These are phyloP conservation scores for Chlamydomonas eustigma DNA, from an alignment of 139 green algal species.

Conservation along the genomic window DNA sequence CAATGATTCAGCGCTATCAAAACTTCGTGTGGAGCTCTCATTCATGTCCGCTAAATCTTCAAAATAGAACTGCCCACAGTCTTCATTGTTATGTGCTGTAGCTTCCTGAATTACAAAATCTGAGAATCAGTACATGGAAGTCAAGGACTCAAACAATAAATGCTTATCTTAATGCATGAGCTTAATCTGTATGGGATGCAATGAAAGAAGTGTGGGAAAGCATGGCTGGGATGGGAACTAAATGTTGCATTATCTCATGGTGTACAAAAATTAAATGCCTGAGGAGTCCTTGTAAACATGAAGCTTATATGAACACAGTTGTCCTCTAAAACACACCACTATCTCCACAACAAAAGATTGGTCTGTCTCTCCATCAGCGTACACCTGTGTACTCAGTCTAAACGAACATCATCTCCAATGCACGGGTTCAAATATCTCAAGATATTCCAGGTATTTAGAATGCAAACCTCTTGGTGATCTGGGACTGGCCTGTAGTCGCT, in stretches of 20 bases:
- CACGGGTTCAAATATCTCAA: background rate
- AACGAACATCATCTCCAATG: background rate
- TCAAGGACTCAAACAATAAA: background rate
- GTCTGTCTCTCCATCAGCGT: slow-evolving; percentile 40
- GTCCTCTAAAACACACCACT: slow-evolving; percentile 28
- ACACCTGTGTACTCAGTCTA: slow-evolving; percentile 29
- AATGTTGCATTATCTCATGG: too few species aligned
- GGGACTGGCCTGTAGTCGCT: slow-evolving; percentile 44
- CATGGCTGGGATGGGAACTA: too few species aligned
- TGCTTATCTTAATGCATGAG: background rate
- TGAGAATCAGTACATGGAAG: too few species aligned
- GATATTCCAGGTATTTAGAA: background rate
- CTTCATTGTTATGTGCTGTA: background rate
- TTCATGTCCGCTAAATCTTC: background rate
- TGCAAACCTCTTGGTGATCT: slow-evolving; percentile 50
- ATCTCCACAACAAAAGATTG: slow-evolving; percentile 54
- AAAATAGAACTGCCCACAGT: background rate
- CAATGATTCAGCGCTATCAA: background rate
- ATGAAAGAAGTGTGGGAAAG: too few species aligned
- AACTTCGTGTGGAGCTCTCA: background rate
- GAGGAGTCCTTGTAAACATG: too few species aligned
- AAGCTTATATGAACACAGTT: background rate
- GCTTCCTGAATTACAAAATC: too few species aligned
- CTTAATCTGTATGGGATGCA: too few species aligned
- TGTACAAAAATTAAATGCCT: too few species aligned